Base-by-base conservation (phyloP, 345 rosid genomes). In the Salix exigua region DNA sequence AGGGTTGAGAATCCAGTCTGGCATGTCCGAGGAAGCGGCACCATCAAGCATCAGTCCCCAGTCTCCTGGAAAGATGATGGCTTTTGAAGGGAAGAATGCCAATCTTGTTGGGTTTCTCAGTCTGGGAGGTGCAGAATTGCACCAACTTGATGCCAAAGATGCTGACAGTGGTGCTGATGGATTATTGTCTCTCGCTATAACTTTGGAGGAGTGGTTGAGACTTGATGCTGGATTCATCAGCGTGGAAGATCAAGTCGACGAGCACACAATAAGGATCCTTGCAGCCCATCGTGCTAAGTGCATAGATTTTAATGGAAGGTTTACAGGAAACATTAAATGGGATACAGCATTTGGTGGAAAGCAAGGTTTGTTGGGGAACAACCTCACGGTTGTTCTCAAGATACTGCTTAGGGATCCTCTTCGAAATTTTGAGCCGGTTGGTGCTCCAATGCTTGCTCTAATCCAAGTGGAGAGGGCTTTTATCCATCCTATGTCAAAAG, bases 361-460 rank as follows among this genome's bases (percentile, higher is more conserved):
- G 72, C 74, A 42, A 5, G 83, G 84, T 67, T 73, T 87, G 71
- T 77, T 72, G 65, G 83, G 88, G 76, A 77, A 83, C 77, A 86
- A 87, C 80, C 77, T 91, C 73, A 87, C 89, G 3, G 26, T 93
- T 31, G 89, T 87, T 65, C 30, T 88, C 65, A 87, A 38, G 87
- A 82, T 91, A 75, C 83, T 86, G 82, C 94, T 91, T 74, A 85
- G 94, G 77, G 96, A 93, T 73, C 94, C 93, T 62, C 80, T 80
- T 21, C 86, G 82, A 79, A 82, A 85, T 82, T 87, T 86, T 72
- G 96, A 91, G 75, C 87, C 96, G 40, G 91, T 91, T 70, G 96
- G 94, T 62, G 87, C 88, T 33, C 87, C 92, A 67, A 92, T 92
- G 94, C 89, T 92, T 78, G 91, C 88, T 70, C 75, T 91, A 65